Percentiles rank a stretch among this genome's conserved stretches.
These are phyloP conservation scores for Triadica sebifera DNA, from an alignment of 345 rosid species.

Conservation along the genomic window DNA sequence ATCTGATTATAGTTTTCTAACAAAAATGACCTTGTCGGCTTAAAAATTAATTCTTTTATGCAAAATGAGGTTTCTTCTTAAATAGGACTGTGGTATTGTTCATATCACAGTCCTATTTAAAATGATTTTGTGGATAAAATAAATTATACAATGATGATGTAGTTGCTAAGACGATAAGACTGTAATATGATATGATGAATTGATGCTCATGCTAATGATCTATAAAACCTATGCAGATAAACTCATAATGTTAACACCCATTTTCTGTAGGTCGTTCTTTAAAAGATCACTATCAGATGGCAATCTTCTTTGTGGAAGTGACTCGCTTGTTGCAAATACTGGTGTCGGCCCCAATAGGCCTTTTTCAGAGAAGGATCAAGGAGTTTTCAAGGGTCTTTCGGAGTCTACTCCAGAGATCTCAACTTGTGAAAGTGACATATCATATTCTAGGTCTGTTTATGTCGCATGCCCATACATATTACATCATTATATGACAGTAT, in stretches of 20 bases:
- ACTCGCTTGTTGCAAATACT: conserved; percentile 31
- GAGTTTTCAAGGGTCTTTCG: conserved; percentile 44
- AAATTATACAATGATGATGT: not conserved
- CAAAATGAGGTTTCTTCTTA: too few relatives aligned
- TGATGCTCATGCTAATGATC: not conserved
- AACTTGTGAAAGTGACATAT: conserved; percentile 41
- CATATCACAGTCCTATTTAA: too few relatives aligned
- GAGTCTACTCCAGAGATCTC: conserved; percentile 64
- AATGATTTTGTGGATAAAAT: too few relatives aligned
- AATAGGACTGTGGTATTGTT: too few relatives aligned
- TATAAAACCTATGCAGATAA: not conserved
- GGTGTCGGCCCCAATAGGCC: conserved; percentile 34
- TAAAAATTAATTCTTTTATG: too few relatives aligned
- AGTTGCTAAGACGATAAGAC: not conserved
- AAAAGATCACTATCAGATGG: conserved; percentile 91
- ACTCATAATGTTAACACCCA: conserved; percentile 13
- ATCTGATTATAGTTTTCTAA: too few relatives aligned
- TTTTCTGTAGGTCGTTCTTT: conserved; percentile 45
- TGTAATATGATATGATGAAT: not conserved
- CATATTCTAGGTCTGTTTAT: conserved; percentile 52
- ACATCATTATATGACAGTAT: not conserved
- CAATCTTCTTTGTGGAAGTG: conserved; percentile 52
- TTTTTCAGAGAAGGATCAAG: conserved; percentile 35
- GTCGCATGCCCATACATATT: not conserved
- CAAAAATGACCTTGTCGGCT: too few relatives aligned